Conservation (phyloP, 208 protist genomes). For the Entamoeba histolytica region DNA sequence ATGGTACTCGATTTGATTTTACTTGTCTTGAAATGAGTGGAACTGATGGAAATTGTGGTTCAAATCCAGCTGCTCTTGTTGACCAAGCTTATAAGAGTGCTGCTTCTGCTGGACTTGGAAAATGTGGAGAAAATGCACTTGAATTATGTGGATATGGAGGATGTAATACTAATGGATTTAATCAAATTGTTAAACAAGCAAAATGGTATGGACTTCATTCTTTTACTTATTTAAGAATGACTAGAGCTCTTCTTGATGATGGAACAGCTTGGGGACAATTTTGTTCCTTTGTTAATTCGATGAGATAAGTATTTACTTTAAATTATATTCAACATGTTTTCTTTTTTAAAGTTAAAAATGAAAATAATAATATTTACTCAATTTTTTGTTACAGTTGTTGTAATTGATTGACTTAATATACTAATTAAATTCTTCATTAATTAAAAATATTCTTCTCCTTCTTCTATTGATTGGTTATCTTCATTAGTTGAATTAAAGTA, state of each 20-base stretch:
- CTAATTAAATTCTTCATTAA: no score
- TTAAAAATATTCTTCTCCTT: no score
- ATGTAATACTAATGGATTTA: neutral
- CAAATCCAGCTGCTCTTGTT: neutral
- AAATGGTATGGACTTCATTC: neutral
- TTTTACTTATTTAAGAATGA: neutral
- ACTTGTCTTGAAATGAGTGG: conserved; percentile 38
- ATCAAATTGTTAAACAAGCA: neutral
- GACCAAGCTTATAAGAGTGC: neutral
- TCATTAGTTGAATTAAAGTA: no score
- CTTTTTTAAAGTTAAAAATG: no score
- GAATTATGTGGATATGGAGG: neutral
- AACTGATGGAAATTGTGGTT: neutral
- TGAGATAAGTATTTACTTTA: neutral
- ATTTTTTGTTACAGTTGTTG: no score
- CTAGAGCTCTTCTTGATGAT: neutral
- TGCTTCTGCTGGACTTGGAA: neutral
- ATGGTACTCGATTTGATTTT: conserved; percentile 23
- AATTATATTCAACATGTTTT: no score
- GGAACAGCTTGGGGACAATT: neutral
- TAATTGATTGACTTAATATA: no score
- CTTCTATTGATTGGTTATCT: no score
- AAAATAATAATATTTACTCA: no score
- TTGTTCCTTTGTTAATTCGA: neutral
- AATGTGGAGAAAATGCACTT: neutral